These are phyloP conservation scores for Spathaspora sp. DNA, from an alignment of 805 yeast genomes.

Conservation along the genomic window DNA sequence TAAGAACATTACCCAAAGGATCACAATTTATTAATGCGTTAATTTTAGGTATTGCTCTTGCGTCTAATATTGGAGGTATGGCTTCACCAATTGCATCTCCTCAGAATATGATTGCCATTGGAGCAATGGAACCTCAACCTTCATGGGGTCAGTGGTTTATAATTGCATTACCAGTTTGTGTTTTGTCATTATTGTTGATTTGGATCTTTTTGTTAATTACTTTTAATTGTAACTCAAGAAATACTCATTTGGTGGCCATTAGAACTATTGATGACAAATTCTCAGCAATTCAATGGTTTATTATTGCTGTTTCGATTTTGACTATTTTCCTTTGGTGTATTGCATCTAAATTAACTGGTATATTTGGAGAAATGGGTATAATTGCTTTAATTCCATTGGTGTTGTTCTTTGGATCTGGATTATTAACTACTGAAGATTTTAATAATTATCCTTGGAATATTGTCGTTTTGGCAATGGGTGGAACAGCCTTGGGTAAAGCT, in stretches of 20 bases:
- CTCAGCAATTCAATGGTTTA: constrained; percentile 70
- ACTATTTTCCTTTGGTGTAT: constrained; percentile 91
- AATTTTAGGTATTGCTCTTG: constrained; percentile 46
- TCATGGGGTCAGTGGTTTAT: constrained; percentile 58
- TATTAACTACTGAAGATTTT: constrained; percentile 84
- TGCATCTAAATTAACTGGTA: constrained; percentile 64
- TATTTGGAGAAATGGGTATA: constrained; percentile 96
- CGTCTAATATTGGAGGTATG: constrained; percentile 53
- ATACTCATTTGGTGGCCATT: constrained; percentile 51
- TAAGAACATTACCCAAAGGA: constrained; percentile 41
- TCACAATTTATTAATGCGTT: constrained; percentile 39
- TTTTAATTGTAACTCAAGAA: constrained; percentile 48
- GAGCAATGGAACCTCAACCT: constrained; percentile 49
- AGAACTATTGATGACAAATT: constrained; percentile 64
- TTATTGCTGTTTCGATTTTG: constrained; percentile 56
- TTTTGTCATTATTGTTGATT: constrained; percentile 35
- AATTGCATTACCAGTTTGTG: constrained; percentile 45
- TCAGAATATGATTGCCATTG: constrained; percentile 53
- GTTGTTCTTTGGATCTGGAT: constrained; percentile 89
- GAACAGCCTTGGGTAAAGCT: constrained; percentile 91
- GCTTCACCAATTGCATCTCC: constrained; percentile 55
- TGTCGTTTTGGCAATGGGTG: constrained; percentile 96
- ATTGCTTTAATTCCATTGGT: constrained; percentile 86
- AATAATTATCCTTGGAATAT: constrained; percentile 97
- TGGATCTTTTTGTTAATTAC: constrained; percentile 52